These are phyloP conservation scores for Groenewaldozyma tartarivorans DNA, from an alignment of 805 yeast genomes.

Conservation along the genomic window DNA sequence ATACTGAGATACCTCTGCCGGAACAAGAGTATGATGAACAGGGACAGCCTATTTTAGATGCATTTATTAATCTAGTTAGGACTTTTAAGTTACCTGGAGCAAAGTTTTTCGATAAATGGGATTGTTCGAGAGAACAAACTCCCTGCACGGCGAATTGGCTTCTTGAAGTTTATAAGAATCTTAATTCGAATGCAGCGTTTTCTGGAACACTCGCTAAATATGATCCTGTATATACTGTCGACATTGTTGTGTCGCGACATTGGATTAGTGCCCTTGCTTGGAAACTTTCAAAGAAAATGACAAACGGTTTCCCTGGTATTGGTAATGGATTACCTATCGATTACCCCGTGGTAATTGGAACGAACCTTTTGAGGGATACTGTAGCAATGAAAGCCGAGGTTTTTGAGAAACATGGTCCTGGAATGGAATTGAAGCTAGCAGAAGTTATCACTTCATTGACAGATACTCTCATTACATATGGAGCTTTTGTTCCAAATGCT, in stretches of 20 bases:
- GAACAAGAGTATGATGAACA: slow-evolving; percentile 6
- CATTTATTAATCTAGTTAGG: slow-evolving; percentile 10
- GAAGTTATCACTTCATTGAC: slow-evolving; percentile 9
- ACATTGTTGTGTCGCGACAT: slow-evolving; percentile 12
- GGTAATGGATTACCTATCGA: slow-evolving; percentile 7
- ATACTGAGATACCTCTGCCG: slow-evolving; percentile 7
- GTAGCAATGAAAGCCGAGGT: slow-evolving; percentile 5
- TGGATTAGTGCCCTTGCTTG: slow-evolving; percentile 13
- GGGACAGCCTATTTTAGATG: slow-evolving; percentile 2
- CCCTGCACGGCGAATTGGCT: slow-evolving; percentile 7
- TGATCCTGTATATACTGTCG: slow-evolving; percentile 8
- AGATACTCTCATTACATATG: slow-evolving; percentile 5
- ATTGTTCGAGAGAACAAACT: background rate
- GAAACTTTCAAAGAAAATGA: slow-evolving; percentile 9
- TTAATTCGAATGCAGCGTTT: slow-evolving; percentile 1
- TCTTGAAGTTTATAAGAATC: slow-evolving; percentile 5
- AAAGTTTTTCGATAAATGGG: slow-evolving; percentile 8
- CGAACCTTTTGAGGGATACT: slow-evolving; percentile 6
- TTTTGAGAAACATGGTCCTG: slow-evolving; percentile 13
- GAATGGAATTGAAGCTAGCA: slow-evolving; percentile 11
- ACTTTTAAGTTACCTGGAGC: slow-evolving; percentile 11
- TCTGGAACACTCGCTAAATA: background rate
- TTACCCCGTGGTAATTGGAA: slow-evolving; percentile 10
- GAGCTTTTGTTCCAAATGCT: background rate
- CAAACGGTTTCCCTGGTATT: slow-evolving; percentile 1